Evolutionary conservation across 345 rosid species (phyloP).

Genomic region (Barbarea vulgaris): DNA sequence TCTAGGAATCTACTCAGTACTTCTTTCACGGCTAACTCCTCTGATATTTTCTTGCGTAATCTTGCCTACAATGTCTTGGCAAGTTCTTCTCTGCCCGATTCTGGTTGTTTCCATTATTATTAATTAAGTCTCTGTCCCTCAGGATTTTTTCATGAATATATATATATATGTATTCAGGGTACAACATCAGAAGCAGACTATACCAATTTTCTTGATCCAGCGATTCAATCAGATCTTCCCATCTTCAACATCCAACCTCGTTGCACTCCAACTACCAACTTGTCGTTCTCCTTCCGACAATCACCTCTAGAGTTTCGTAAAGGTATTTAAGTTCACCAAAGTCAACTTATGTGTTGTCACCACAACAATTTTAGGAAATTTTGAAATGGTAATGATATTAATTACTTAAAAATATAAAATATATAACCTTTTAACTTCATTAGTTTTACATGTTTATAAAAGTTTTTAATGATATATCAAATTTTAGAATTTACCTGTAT

Average conservation of each 20-base stretch:
- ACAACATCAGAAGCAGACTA: slow-evolving; percentile 44
- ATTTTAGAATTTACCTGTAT: too few relatives aligned
- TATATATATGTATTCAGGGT: slow-evolving; percentile 51
- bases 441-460: too few relatives aligned
- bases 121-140: too few relatives aligned
- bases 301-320: slow-evolving; percentile 8
- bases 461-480: too few relatives aligned
- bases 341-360: not conserved
- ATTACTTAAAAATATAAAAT: too few relatives aligned
- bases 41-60: slow-evolving; percentile 37
- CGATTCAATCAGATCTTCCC: slow-evolving; percentile 49
- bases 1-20: slow-evolving; percentile 48
- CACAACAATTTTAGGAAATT: not conserved
- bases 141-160: not conserved
- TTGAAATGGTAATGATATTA: too few relatives aligned
- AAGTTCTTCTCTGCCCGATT: slow-evolving; percentile 20
- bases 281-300: slow-evolving; percentile 35
- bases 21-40: slow-evolving; percentile 42
- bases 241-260: slow-evolving; percentile 53
- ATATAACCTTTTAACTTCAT: too few relatives aligned
- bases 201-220: slow-evolving; percentile 57
- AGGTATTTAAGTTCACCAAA: slow-evolving; percentile 44
- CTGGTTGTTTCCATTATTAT: not conserved
- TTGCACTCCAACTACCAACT: slow-evolving; percentile 48
- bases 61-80: slow-evolving; percentile 55